phyloP scores from a whole-genome alignment of 2,329 filamentous ascomycete genomes.

The Aureobasidium uvarum region DNA sequence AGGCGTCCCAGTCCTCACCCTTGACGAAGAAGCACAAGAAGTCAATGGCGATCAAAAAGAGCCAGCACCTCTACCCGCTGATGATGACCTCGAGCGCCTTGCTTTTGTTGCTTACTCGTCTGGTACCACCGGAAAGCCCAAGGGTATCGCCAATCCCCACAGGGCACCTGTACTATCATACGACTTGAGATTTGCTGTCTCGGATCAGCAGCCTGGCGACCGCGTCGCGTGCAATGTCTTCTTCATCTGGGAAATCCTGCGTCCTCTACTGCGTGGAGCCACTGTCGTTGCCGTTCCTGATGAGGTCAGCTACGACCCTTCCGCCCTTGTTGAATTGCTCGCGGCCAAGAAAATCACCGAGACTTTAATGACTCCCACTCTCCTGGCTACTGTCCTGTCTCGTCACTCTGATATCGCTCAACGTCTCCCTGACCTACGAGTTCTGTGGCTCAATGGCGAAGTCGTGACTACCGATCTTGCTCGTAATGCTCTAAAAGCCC shows the following conservation, averaged over 20 bases:
- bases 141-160: slow-evolving; percentile 78
- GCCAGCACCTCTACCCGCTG: slow-evolving; percentile 55
- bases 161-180: slow-evolving; percentile 72
- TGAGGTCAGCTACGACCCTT: slow-evolving; percentile 73
- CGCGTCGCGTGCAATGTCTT: slow-evolving; percentile 86
- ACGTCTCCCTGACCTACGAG: slow-evolving; percentile 64
- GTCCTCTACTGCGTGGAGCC: slow-evolving; percentile 71
- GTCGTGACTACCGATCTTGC: slow-evolving; percentile 77
- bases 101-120: slow-evolving; percentile 81
- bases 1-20: slow-evolving; percentile 61
- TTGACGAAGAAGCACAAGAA: slow-evolving; percentile 52
- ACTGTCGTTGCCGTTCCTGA: slow-evolving; percentile 75
- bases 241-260: slow-evolving; percentile 81
- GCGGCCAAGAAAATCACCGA: slow-evolving; percentile 67
- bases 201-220: slow-evolving; percentile 68
- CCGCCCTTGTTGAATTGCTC: slow-evolving; percentile 69
- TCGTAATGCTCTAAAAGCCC: slow-evolving; percentile 62
- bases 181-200: slow-evolving; percentile 66
- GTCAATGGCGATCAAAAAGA: slow-evolving; percentile 34
- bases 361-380: slow-evolving; percentile 79
- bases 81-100: slow-evolving; percentile 69
- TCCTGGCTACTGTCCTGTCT: slow-evolving; percentile 70
- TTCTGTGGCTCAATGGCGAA: slow-evolving; percentile 78
- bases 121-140: slow-evolving; percentile 74
- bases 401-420: slow-evolving; percentile 64